A percentile compares a stretch with the other conserved stretches of the same genome.
Conservation (phyloP, 2,329 filamentous ascomycete genomes). For the Ophiostoma quercus region DNA sequence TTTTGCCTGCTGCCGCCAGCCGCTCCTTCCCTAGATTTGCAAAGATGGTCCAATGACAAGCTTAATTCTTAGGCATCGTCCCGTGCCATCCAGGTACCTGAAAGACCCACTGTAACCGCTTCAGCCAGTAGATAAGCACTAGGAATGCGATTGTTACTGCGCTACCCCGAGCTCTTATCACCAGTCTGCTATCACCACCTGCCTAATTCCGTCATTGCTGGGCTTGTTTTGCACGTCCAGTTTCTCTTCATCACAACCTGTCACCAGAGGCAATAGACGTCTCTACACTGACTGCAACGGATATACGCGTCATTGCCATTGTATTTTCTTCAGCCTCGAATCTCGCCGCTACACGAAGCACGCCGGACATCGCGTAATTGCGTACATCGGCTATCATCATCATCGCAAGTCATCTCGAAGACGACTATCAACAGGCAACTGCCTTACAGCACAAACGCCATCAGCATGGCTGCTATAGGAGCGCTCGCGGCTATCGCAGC, state of each 20-base stretch:
- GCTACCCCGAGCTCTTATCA: conserved; percentile 21
- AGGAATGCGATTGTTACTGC: neutral
- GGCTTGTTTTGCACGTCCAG: neutral
- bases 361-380: neutral
- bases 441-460: neutral
- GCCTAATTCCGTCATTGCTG: conserved; percentile 11
- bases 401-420: neutral
- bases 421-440: neutral
- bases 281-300: neutral
- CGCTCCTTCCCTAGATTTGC: neutral
- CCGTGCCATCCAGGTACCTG: conserved; percentile 15
- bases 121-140: neutral
- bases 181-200: conserved; percentile 16
- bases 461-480: neutral
- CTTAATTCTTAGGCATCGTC: neutral
- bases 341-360: neutral
- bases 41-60: neutral
- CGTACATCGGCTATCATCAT: neutral
- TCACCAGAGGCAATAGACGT: neutral
- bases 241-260: neutral
- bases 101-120: neutral
- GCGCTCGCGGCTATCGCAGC: conserved; percentile 18
- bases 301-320: neutral
- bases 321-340: neutral
- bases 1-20: neutral